Percentiles rank a stretch among this genome's conserved stretches.
Evolutionary conservation across 2,329 filamentous ascomycete species (phyloP).

Genomic region (Chaetomiaceae sp.): DNA sequence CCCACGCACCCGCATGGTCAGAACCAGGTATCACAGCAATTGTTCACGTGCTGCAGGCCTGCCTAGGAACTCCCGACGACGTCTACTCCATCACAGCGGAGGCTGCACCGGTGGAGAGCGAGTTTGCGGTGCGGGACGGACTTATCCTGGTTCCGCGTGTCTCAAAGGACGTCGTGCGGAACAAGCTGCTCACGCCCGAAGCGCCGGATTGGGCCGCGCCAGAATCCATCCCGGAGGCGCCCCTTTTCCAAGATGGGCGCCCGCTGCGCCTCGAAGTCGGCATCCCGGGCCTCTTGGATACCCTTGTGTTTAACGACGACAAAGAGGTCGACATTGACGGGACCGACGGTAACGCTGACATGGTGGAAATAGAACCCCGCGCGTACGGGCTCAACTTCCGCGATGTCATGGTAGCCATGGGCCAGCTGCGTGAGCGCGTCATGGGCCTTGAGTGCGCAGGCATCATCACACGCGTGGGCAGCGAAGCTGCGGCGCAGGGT

Average conservation of each 20-base stretch:
- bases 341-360: constrained; percentile 12
- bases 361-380: constrained; percentile 34
- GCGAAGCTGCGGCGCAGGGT: constrained; percentile 29
- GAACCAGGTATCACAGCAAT: not conserved
- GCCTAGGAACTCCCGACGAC: too few species aligned
- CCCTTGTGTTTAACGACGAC: constrained; percentile 19
- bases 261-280: constrained; percentile 7
- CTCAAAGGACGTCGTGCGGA: not conserved
- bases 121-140: constrained; percentile 31
- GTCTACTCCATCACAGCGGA: too few species aligned
- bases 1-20: too few species aligned
- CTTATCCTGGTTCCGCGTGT: constrained; percentile 27
- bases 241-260: not conserved
- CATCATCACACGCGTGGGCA: constrained; percentile 32
- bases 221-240: not conserved
- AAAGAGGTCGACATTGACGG: not conserved
- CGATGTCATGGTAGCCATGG: constrained; percentile 6
- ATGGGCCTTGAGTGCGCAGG: constrained; percentile 32
- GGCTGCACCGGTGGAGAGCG: constrained; percentile 24
- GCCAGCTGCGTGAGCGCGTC: constrained; percentile 26
- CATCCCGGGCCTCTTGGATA: constrained; percentile 16
- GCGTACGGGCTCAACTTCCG: not conserved
- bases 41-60: too few species aligned
- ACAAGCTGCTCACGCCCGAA: too few species aligned
- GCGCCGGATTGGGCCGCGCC: too few species aligned